These are phyloP conservation scores for Ceratobasidium sp. DNA, from an alignment of 1,284 basidiomycete genomes.

Conservation along the genomic window DNA sequence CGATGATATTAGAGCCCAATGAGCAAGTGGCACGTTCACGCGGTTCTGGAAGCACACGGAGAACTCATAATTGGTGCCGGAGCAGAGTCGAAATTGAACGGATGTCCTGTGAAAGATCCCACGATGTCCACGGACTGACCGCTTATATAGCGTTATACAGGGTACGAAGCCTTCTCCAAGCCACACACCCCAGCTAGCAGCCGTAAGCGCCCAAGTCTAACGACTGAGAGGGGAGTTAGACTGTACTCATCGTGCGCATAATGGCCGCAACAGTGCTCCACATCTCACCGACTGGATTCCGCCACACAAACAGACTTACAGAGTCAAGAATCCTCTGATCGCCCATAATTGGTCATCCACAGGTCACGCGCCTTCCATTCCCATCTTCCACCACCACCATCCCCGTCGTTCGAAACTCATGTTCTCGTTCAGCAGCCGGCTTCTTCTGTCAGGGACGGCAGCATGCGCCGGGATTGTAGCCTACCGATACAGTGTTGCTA, in stretches of 20 bases:
- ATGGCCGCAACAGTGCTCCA: too few relatives aligned
- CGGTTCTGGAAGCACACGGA: neutral
- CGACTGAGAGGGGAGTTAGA: too few relatives aligned
- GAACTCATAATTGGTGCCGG: neutral
- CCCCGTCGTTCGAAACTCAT: neutral
- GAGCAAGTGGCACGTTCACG: neutral
- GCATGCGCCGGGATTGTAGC: neutral
- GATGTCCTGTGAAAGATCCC: neutral
- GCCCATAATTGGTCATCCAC: neutral
- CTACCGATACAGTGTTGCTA: neutral
- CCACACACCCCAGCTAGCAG: neutral
- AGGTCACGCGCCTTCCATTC: conserved; percentile 2
- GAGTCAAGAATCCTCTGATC: neutral
- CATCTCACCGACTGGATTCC: too few relatives aligned
- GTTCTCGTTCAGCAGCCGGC: neutral
- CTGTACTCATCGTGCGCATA: too few relatives aligned
- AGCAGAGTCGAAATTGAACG: neutral
- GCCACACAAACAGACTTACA: neutral
- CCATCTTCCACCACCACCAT: neutral
- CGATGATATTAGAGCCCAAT: neutral
- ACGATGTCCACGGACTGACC: neutral
- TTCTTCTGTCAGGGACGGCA: conserved; percentile 20
- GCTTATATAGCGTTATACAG: neutral
- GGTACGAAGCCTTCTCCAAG: neutral
- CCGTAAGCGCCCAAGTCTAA: too few relatives aligned